Conservation (phyloP, 192 early-diverging fungal genomes). For the Neocallimastix lanati region DNA sequence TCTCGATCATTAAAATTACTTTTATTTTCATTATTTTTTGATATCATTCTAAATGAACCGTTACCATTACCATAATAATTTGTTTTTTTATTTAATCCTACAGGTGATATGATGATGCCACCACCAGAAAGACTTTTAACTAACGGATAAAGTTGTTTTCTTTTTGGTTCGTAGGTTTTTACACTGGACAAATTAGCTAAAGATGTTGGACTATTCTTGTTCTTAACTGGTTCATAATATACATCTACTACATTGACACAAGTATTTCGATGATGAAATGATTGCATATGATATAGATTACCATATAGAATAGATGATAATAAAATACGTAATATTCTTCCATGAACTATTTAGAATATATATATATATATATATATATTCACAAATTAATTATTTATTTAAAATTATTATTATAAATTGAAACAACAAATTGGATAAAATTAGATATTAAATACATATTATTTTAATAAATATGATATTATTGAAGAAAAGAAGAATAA, state of each 20-base stretch:
- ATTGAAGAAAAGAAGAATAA: no score
- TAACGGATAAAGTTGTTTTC: not conserved
- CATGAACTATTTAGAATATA: constrained; percentile 22
- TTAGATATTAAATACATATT: no score
- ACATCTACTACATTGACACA: constrained; percentile 30
- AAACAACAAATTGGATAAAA: no score
- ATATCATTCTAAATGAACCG: not conserved
- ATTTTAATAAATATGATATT: no score
- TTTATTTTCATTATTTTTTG: not conserved
- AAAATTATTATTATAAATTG: no score
- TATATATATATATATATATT: no score
- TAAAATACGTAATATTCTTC: constrained; percentile 27
- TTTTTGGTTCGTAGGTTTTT: not conserved
- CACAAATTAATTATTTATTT: no score
- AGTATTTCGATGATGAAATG: constrained; percentile 23
- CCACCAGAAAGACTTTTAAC: not conserved
- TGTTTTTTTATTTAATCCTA: not conserved
- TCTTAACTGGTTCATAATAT: not conserved
- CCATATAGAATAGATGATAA: constrained; percentile 19
- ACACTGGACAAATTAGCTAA: not conserved
- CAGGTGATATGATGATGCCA: not conserved
- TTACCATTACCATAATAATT: not conserved
- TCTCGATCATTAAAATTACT: not conserved
- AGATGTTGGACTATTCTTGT: not conserved
- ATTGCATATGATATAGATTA: constrained; percentile 17